phyloP scores from a whole-genome alignment of 148 eudicot species.

The Chenopodium suecicum region DNA sequence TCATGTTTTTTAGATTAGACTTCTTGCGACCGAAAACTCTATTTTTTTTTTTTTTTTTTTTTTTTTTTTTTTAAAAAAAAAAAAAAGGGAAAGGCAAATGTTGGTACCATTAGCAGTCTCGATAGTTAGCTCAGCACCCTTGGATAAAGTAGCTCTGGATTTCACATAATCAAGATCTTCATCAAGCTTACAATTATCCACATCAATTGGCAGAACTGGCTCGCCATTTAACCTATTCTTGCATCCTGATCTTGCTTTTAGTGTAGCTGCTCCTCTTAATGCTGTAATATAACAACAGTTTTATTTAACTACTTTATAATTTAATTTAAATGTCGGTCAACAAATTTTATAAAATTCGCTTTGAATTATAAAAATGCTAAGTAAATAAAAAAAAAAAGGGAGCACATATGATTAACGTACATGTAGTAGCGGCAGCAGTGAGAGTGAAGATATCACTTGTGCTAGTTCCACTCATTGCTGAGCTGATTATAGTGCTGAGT shows the following conservation, averaged over 20 bases:
- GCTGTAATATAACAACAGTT: constrained; percentile 37
- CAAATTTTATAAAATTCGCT: too few relatives aligned
- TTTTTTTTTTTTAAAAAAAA: too few relatives aligned
- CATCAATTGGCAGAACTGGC: constrained; percentile 67
- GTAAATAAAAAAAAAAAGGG: too few relatives aligned
- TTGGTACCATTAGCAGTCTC: constrained; percentile 59
- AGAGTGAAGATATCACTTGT: constrained; percentile 77
- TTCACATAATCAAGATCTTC: constrained; percentile 61
- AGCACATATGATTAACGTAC: constrained; percentile 31
- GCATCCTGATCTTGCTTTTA: constrained; percentile 70
- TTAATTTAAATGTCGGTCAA: too few relatives aligned
- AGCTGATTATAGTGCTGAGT: constrained; percentile 54
- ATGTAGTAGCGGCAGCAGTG: constrained; percentile 90
- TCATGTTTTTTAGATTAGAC: too few relatives aligned
- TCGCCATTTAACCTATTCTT: constrained; percentile 54
- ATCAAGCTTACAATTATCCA: constrained; percentile 35
- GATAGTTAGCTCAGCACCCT: constrained; percentile 55
- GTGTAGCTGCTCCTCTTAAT: constrained; percentile 82
- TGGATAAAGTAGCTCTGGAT: constrained; percentile 52
- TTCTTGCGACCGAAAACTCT: too few relatives aligned
- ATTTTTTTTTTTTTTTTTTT: too few relatives aligned
- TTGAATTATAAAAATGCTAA: too few relatives aligned
- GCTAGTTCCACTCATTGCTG: constrained; percentile 73
- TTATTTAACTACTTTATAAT: too few relatives aligned
- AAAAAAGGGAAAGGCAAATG: neutral